Evolutionary conservation across 345 rosid species (phyloP), one percentile per base, ranked within the genome.

Genomic region (Psidium friedrichsthalianum): DNA sequence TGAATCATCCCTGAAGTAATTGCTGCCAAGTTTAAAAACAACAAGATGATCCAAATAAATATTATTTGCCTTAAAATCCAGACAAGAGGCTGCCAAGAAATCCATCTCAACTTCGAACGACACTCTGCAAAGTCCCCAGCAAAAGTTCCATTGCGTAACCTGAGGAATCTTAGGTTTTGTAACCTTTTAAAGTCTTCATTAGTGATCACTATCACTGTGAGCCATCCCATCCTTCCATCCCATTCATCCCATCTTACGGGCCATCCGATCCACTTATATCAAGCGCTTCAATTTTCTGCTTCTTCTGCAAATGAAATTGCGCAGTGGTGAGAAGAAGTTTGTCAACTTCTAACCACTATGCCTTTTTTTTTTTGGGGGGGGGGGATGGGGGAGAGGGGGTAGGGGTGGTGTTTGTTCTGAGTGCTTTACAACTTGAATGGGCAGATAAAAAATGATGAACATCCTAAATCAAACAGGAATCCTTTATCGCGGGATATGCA

Each of bases 1-100:
- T 59, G 74, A 59, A 59, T 59, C 40, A 59, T 27, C 74, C 0
- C 1, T 3, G 2, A 59, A 59, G 10, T 6, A 1, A 6, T 5
- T 14, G 0, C 0, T 0, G 0, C 3, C 0, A 27, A 59, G 0
- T 27, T 59, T 59, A 27, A 6, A 27, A 59, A 59, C 74, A 14
- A 27, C 74, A 27, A 59, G 74, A 3, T 0, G 0, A 27, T 13
- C 0, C 0, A 59, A 13, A 27, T 0, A 27, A 8, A 59, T 0
- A 6, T 59, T 14, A 5, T 0, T 0, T 0, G 40, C 40, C 5
- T 2, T 14, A 27, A 59, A 59, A 59, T 14, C 8, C 36, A 2
- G 36, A 36, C 2, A 36, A 36, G 36, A 36, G 1, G 3, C 2
- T 0, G 0, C 74, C 74, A 27, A 27, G 9, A 13, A 0, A 59